These are phyloP conservation scores for Cryptosporidium ryanae DNA, from an alignment of 169 alveolate species.

Conservation along the genomic window DNA sequence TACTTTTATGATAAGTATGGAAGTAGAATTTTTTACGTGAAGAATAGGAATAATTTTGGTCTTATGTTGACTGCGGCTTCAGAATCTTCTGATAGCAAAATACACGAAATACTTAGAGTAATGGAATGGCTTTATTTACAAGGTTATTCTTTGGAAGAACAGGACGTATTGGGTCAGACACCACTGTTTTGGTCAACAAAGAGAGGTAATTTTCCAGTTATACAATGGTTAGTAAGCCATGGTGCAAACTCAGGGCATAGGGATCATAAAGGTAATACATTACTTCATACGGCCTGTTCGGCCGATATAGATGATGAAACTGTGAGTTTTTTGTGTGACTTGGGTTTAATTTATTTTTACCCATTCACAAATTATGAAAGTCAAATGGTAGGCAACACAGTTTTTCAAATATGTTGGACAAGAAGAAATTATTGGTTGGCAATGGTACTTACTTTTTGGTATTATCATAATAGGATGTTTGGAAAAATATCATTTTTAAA, in stretches of 20 bases:
- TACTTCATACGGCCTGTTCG: constrained; percentile 77
- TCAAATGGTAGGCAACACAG: constrained; percentile 68
- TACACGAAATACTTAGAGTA: constrained; percentile 82
- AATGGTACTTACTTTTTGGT: constrained; percentile 74
- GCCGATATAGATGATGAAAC: constrained; percentile 75
- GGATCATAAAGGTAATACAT: constrained; percentile 77
- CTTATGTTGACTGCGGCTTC: constrained; percentile 89
- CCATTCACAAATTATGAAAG: constrained; percentile 76
- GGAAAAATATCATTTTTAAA: constrained; percentile 77
- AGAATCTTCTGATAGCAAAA: constrained; percentile 84
- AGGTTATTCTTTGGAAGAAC: constrained; percentile 91
- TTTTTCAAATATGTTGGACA: constrained; percentile 69
- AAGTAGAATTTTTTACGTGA: constrained; percentile 73
- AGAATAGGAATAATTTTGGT: constrained; percentile 69
- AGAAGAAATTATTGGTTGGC: constrained; percentile 71
- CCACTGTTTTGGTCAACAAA: constrained; percentile 88
- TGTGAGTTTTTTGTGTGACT: constrained; percentile 75
- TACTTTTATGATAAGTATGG: constrained; percentile 75
- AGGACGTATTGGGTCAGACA: constrained; percentile 88
- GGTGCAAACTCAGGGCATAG: constrained; percentile 87
- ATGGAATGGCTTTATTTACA: constrained; percentile 87
- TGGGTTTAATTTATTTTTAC: constrained; percentile 74
- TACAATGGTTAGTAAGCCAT: constrained; percentile 89
- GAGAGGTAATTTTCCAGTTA: constrained; percentile 84
- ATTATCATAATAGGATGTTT: constrained; percentile 76